These are phyloP conservation scores for Bretziella fagacearum DNA, from an alignment of 2,329 filamentous ascomycete species.

Conservation along the genomic window DNA sequence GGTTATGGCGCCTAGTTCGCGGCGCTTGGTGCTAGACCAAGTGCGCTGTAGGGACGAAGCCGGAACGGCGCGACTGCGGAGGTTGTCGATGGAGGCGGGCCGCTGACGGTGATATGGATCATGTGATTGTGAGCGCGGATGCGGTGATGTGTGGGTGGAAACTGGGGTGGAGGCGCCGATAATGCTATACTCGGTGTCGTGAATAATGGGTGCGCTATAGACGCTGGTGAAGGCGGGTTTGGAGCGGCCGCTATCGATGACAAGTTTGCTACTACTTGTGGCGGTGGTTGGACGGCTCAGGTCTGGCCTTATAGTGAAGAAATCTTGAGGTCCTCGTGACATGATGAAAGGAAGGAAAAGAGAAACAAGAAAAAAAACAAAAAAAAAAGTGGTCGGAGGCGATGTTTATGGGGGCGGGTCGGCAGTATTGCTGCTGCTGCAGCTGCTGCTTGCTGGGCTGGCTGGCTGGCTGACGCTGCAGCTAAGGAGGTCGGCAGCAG, in stretches of 20 bases:
- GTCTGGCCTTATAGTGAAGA: conserved; percentile 13
- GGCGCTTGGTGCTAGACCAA: conserved; percentile 12
- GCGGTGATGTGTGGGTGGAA: conserved; percentile 14
- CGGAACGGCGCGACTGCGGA: conserved; percentile 9
- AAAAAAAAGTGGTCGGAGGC: not conserved
- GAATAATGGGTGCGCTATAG: conserved; percentile 14
- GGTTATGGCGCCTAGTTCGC: conserved; percentile 10
- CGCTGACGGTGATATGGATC: conserved; percentile 13
- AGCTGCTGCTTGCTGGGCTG: not conserved
- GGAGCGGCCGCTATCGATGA: conserved; percentile 26
- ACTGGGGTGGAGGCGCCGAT: conserved; percentile 16
- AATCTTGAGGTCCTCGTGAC: conserved; percentile 12
- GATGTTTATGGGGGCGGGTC: conserved; percentile 2
- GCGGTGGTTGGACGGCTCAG: conserved; percentile 14
- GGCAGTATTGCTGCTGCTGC: not conserved
- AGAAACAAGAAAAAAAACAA: not conserved
- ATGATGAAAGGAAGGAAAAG: conserved; percentile 2
- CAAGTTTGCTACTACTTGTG: conserved; percentile 18
- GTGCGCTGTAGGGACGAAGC: conserved; percentile 10
- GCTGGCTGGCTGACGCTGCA: not conserved
- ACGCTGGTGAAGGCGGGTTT: conserved; percentile 25
- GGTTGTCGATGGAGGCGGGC: conserved; percentile 12
- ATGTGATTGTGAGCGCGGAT: conserved; percentile 3
- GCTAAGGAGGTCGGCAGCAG: conserved; percentile 4
- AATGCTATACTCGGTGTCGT: conserved; percentile 1